Evolutionary conservation across 805 yeast species (phyloP).

Genomic region (Debaryomyces prosopidis): DNA sequence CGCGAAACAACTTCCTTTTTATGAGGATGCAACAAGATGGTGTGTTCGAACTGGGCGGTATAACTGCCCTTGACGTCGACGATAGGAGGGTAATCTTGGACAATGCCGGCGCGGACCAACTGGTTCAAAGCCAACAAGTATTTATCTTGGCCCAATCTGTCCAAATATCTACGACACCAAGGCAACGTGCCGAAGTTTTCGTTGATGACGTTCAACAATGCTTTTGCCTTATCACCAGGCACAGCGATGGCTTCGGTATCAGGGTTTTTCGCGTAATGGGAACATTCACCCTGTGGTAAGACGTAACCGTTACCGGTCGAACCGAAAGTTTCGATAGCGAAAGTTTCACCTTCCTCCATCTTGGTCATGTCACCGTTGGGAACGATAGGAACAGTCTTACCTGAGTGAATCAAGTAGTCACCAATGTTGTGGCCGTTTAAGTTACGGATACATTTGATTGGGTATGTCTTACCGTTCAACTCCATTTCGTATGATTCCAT

Average conservation of each 20-base stretch:
- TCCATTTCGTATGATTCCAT: conserved; percentile 97
- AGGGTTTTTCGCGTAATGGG: conserved; percentile 78
- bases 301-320: conserved; percentile 95
- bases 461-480: conserved; percentile 79
- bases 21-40: conserved; percentile 85
- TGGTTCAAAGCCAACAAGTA: conserved; percentile 84
- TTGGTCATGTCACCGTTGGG: conserved; percentile 91
- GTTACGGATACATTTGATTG: conserved; percentile 86
- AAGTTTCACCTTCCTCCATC: conserved; percentile 98
- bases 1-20: conserved; percentile 92
- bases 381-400: conserved; percentile 95
- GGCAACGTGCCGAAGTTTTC: conserved; percentile 91
- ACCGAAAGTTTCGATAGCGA: conserved; percentile 98
- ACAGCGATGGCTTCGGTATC: conserved; percentile 42
- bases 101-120: conserved; percentile 82
- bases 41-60: conserved; percentile 97
- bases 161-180: conserved; percentile 93
- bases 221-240: conserved; percentile 67
- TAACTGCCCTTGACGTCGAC: conserved; percentile 80
- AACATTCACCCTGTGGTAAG: conserved; percentile 82
- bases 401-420: conserved; percentile 85
- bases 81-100: conserved; percentile 92
- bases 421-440: conserved; percentile 93
- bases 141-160: conserved; percentile 87
- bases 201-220: conserved; percentile 68